Conservation (phyloP, 2,329 filamentous ascomycete species). For the Diaporthe sp. region DNA sequence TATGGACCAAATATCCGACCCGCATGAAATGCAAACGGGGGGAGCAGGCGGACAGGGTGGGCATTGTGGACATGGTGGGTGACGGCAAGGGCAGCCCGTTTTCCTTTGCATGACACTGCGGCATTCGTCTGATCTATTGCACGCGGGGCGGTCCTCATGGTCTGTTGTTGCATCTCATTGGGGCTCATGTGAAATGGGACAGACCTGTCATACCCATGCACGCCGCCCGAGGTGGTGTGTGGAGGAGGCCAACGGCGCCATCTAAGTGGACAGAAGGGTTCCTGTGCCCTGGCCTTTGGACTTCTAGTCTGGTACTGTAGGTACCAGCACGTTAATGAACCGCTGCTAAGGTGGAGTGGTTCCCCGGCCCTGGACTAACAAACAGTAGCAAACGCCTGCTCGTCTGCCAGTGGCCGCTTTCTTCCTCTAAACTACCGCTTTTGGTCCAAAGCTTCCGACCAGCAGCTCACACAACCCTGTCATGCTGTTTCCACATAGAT, state of each 20-base stretch:
- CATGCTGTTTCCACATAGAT: neutral
- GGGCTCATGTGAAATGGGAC: slow-evolving; percentile 18
- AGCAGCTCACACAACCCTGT: slow-evolving; percentile 3
- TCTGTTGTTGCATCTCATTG: slow-evolving; percentile 26
- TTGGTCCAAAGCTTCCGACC: slow-evolving; percentile 3
- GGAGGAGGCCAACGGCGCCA: slow-evolving; percentile 16
- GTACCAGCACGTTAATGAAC: neutral
- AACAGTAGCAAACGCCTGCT: neutral
- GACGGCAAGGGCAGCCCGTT: neutral
- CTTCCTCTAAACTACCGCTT: neutral
- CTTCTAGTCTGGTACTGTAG: too few relatives aligned
- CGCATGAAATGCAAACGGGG: slow-evolving; percentile 18
- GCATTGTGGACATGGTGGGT: neutral
- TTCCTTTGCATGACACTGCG: slow-evolving; percentile 1
- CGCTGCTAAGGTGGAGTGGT: neutral
- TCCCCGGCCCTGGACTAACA: slow-evolving; percentile 1
- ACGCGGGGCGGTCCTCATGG: slow-evolving; percentile 18
- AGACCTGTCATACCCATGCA: slow-evolving; percentile 29
- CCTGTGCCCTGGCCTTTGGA: neutral
- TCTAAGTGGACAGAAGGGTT: slow-evolving; percentile 27
- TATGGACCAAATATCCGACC: slow-evolving; percentile 10
- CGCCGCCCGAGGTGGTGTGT: slow-evolving; percentile 15
- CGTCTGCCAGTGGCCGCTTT: neutral
- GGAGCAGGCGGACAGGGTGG: neutral
- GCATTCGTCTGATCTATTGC: slow-evolving; percentile 24